These are phyloP conservation scores for Parafenestella ontariensis DNA, from an alignment of 2,329 filamentous ascomycete species.

Conservation along the genomic window DNA sequence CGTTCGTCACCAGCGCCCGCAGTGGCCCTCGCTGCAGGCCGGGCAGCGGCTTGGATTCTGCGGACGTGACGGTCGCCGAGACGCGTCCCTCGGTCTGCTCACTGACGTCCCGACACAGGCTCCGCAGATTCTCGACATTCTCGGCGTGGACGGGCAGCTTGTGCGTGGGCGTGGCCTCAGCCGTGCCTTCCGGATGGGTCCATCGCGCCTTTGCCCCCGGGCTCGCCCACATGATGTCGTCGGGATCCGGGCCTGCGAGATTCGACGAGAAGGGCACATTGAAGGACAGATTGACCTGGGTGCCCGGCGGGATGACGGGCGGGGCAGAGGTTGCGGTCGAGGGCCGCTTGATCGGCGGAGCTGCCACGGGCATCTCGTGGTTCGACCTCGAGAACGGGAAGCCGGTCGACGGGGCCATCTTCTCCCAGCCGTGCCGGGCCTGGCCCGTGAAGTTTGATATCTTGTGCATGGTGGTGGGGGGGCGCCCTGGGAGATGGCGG, in stretches of 20 bases:
- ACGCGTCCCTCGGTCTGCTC: constrained; percentile 69
- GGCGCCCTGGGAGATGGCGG: constrained; percentile 38
- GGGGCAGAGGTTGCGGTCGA: constrained; percentile 55
- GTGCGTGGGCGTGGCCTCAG: constrained; percentile 83
- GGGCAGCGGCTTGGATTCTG: constrained; percentile 71
- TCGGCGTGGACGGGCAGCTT: constrained; percentile 90
- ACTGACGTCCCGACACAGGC: constrained; percentile 82
- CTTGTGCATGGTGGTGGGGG: constrained; percentile 64
- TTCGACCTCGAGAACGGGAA: constrained; percentile 69
- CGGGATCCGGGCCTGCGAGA: constrained; percentile 87
- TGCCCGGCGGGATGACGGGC: constrained; percentile 74
- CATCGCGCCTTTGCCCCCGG: constrained; percentile 86
- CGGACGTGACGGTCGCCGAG: constrained; percentile 83
- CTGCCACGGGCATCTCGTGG: constrained; percentile 60
- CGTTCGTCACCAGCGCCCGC: constrained; percentile 72
- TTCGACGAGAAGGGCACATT: constrained; percentile 96
- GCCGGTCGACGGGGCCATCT: constrained; percentile 67
- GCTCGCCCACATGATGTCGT: constrained; percentile 93
- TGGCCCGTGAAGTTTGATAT: constrained; percentile 72
- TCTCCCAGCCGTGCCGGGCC: constrained; percentile 72
- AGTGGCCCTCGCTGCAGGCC: constrained; percentile 59
- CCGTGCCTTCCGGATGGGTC: constrained; percentile 88
- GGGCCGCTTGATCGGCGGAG: constrained; percentile 64
- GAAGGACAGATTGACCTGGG: constrained; percentile 90
- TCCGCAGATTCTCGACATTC: constrained; percentile 80